Percentiles rank a stretch among this genome's conserved stretches.
These are phyloP conservation scores for Calonectria fujianensis DNA, from an alignment of 2,329 filamentous ascomycete species.

Conservation along the genomic window DNA sequence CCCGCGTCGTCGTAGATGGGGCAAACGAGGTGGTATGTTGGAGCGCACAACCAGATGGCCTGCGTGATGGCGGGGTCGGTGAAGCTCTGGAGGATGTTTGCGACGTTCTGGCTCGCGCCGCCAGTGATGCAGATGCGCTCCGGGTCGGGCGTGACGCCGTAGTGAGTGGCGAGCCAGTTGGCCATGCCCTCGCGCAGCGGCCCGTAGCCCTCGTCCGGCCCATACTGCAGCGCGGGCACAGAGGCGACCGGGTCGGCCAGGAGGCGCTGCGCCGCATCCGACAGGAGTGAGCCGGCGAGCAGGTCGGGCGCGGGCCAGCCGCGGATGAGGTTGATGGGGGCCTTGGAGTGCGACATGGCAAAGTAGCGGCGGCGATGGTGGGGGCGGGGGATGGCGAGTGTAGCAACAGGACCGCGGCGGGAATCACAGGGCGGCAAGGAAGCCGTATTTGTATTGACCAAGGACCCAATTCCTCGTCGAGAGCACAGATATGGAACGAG, in stretches of 20 bases:
- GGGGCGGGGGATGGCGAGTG: slow-evolving; percentile 25
- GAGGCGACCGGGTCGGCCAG: slow-evolving; percentile 76
- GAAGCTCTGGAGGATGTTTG: slow-evolving; percentile 85
- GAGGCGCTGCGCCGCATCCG: slow-evolving; percentile 75
- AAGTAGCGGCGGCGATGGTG: slow-evolving; percentile 39
- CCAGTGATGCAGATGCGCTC: slow-evolving; percentile 87
- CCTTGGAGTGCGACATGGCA: slow-evolving; percentile 56
- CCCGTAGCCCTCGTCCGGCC: slow-evolving; percentile 83
- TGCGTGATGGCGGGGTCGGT: slow-evolving; percentile 86
- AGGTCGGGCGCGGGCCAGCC: slow-evolving; percentile 81
- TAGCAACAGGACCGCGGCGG: not conserved
- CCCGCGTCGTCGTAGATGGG: slow-evolving; percentile 90
- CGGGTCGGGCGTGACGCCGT: slow-evolving; percentile 65
- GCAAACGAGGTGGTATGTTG: slow-evolving; percentile 89
- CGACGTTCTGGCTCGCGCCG: slow-evolving; percentile 89
- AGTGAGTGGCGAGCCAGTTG: slow-evolving; percentile 81
- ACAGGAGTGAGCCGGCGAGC: slow-evolving; percentile 79
- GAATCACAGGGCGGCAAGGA: not conserved
- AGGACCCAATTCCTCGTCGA: slow-evolving; percentile 14
- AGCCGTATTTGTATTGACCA: not conserved
- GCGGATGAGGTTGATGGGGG: slow-evolving; percentile 77
- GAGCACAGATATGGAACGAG: not conserved
- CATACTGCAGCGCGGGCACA: slow-evolving; percentile 83
- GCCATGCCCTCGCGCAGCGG: slow-evolving; percentile 82
- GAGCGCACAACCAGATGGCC: slow-evolving; percentile 86